phyloP scores from a whole-genome alignment of 306 rosid species.

The Abrus precatorius region DNA sequence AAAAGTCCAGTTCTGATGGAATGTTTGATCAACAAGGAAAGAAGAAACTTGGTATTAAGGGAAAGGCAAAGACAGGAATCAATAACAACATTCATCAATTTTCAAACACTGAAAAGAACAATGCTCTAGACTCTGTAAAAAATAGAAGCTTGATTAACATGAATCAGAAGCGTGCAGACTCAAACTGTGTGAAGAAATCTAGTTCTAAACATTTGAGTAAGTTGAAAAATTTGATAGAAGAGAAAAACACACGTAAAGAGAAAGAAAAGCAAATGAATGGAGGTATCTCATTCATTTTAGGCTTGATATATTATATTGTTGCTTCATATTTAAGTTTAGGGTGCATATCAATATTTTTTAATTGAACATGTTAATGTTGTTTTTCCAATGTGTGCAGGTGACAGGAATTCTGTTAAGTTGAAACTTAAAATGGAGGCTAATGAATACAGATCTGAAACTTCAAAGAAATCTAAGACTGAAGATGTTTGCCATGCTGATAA shows the following conservation, averaged over 20 bases:
- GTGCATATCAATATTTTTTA: not conserved
- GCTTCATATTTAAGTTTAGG: constrained; percentile 31
- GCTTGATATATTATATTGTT: constrained; percentile 20
- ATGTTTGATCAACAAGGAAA: constrained; percentile 54
- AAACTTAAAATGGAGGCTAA: constrained; percentile 56
- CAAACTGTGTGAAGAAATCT: constrained; percentile 54
- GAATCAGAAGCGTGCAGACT: constrained; percentile 49
- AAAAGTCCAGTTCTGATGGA: constrained; percentile 43
- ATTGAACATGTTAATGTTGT: not conserved
- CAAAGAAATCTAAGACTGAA: constrained; percentile 58
- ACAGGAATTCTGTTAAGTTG: constrained; percentile 53
- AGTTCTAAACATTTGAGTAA: constrained; percentile 47
- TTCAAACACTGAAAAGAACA: constrained; percentile 46
- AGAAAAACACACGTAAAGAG: constrained; percentile 49
- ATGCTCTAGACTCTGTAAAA: constrained; percentile 54
- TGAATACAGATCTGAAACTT: constrained; percentile 50
- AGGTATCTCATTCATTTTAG: constrained; percentile 52
- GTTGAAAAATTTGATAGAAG: constrained; percentile 50
- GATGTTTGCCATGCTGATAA: constrained; percentile 41
- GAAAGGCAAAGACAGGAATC: constrained; percentile 44
- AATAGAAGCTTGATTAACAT: constrained; percentile 50
- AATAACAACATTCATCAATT: constrained; percentile 42
- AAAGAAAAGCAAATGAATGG: constrained; percentile 51
- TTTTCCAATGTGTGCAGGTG: constrained; percentile 50
- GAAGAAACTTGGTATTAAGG: constrained; percentile 54